phyloP scores from a whole-genome alignment of 2,329 filamentous ascomycete species.

The Beauveria scarabaeidicola region DNA sequence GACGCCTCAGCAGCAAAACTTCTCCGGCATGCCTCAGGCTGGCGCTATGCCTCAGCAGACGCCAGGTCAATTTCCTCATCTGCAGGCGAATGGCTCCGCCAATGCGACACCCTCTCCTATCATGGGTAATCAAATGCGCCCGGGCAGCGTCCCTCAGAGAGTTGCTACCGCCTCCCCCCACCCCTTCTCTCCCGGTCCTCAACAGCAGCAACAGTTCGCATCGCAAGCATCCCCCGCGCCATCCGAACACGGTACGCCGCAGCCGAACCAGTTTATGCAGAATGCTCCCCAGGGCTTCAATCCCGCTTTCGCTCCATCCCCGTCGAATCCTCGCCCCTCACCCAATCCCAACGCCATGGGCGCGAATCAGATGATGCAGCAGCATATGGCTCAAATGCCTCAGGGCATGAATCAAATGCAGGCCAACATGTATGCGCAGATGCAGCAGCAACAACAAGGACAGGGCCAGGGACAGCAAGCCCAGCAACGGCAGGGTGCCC shows the following conservation, averaged over 20 bases:
- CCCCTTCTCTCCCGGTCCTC: constrained; percentile 65
- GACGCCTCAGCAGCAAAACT: constrained; percentile 74
- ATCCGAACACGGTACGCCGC: constrained; percentile 69
- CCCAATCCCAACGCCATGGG: constrained; percentile 46
- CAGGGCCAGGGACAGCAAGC: constrained; percentile 43
- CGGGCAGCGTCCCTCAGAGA: constrained; percentile 63
- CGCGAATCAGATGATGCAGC: constrained; percentile 44
- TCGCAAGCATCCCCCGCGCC: constrained; percentile 67
- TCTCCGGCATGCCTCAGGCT: constrained; percentile 60
- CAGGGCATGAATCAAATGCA: constrained; percentile 22
- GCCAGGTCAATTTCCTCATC: constrained; percentile 67
- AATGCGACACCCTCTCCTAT: constrained; percentile 91
- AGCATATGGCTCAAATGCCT: constrained; percentile 42
- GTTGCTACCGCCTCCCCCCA: constrained; percentile 90
- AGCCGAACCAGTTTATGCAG: constrained; percentile 62
- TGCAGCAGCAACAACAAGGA: constrained; percentile 39
- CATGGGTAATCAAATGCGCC: constrained; percentile 70
- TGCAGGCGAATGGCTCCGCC: constrained; percentile 69
- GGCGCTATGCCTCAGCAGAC: constrained; percentile 54
- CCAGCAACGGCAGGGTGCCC: constrained; percentile 25
- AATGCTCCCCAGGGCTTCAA: constrained; percentile 51
- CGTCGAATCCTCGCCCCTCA: constrained; percentile 47
- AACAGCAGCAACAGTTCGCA: constrained; percentile 60
- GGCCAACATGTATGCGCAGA: constrained; percentile 27
- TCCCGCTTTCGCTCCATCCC: constrained; percentile 48